Base-by-base conservation (phyloP, 257 asterid species). In the Fraxinus excelsior region DNA sequence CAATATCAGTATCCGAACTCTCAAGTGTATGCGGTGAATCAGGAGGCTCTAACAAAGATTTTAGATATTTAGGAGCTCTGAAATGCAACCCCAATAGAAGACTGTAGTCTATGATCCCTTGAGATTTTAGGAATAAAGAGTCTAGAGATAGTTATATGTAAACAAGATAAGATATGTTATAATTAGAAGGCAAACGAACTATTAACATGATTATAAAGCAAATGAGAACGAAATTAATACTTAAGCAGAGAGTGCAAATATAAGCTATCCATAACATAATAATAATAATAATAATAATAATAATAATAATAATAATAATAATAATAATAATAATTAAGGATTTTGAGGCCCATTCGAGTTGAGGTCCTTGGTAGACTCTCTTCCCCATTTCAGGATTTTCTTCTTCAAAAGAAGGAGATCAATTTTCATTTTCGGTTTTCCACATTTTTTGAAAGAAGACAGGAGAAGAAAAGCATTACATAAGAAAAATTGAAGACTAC, bases 1-100 rank as follows among this genome's bases (percentile, higher is more conserved):
- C 92, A 80, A 10, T 70, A 7, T 73, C 28, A 64, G 83, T 77
- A 80, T 76, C 75, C 66, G 74, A 40, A 74, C 56, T 80, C 81
- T 81, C 90, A 66, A 83, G 81, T 64, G 82, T 83, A 66, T 83
- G 78, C 75, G 68, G 79, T 9, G 96, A 80, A 77, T 87, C 90
- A 49, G 97, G 89, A 62, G 91, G 83, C 83, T 91, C 93, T 80
- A 86, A 74, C n/a, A 91, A 81, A 38, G 93, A 83, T 71, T 80
- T 87, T 44, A 92, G 90, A 88, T 94, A 90, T 76, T 94, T 97
- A 49, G 98, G 97, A 73, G 98, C 99, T 86, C 97, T 87, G 84
- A 92, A 91, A 87, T 94, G 97, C 88, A 94, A 74, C 65, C 98
- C 97, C 85, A 94, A 77, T 51, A 94, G 93, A 84, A 94, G 98